Conservation (phyloP, 306 rosid species). For the Vicia villosa region DNA sequence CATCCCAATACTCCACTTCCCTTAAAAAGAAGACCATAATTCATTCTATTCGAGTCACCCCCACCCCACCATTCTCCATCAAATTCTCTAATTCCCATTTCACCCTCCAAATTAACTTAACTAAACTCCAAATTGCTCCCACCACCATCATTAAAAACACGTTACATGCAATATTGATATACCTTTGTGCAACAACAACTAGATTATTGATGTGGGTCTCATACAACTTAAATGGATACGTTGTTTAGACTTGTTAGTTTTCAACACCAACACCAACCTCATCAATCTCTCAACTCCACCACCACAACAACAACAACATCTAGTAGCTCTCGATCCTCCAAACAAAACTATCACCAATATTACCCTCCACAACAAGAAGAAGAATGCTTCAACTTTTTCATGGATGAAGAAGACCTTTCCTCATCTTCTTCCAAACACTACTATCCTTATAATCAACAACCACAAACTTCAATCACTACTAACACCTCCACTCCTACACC, state of each 20-base stretch:
- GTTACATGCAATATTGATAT: conserved; percentile 25
- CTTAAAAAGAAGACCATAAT: conserved; percentile 39
- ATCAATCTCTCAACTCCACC: conserved; percentile 83
- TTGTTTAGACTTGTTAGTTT: conserved; percentile 84
- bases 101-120: conserved; percentile 15
- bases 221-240: conserved; percentile 78
- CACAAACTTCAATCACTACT: conserved; percentile 31
- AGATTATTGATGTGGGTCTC: conserved; percentile 60
- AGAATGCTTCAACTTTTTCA: conserved; percentile 98
- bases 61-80: neutral
- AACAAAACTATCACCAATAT: conserved; percentile 43
- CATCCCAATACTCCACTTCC: conserved; percentile 41
- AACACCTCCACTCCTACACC: conserved; percentile 31
- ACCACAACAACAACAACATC: conserved; percentile 55
- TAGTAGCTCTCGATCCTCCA: conserved; percentile 74
- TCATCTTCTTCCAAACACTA: conserved; percentile 82
- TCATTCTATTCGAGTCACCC: conserved; percentile 1
- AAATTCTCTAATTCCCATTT: conserved; percentile 16
- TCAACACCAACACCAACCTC: conserved; percentile 47
- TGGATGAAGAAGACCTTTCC: conserved; percentile 96
- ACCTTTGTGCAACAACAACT: neutral
- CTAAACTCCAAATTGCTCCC: conserved; percentile 43
- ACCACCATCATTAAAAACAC: conserved; percentile 51
- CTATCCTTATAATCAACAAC: conserved; percentile 51
- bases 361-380: conserved; percentile 53